Percentiles rank a stretch among this genome's conserved stretches.
These are phyloP conservation scores for Huntiella savannae DNA, from an alignment of 2,329 filamentous ascomycete genomes.

Conservation along the genomic window DNA sequence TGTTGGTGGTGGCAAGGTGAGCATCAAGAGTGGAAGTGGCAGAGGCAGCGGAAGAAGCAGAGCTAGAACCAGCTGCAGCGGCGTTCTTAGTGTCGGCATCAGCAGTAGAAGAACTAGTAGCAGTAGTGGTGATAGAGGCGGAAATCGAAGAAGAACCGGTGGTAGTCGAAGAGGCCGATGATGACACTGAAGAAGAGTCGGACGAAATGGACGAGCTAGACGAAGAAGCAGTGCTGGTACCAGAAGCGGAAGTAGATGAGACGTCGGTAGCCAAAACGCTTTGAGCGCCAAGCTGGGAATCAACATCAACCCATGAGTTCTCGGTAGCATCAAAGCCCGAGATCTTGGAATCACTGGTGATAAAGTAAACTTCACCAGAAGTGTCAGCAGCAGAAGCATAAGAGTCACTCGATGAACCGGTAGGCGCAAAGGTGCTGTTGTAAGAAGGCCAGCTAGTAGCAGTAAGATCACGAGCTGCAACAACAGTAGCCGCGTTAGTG, in stretches of 20 bases:
- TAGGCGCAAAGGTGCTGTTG: slow-evolving; percentile 55
- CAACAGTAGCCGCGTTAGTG: slow-evolving; percentile 23
- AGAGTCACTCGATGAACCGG: slow-evolving; percentile 35
- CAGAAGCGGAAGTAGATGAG: slow-evolving; percentile 17
- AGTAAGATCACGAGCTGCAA: slow-evolving; percentile 22
- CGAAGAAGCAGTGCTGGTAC: slow-evolving; percentile 15
- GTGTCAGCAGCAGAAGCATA: slow-evolving; percentile 53
- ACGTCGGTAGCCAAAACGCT: slow-evolving; percentile 19
- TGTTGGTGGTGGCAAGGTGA: slow-evolving; percentile 3
- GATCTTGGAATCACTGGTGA: slow-evolving; percentile 52
- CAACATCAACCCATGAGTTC: slow-evolving; percentile 64
- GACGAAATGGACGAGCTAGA: slow-evolving; percentile 17
- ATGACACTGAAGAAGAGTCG: slow-evolving; percentile 13
- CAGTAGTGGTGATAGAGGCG: slow-evolving; percentile 15
- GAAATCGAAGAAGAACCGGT: slow-evolving; percentile 13
- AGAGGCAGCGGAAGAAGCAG: slow-evolving; percentile 16
- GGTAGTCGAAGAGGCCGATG: slow-evolving; percentile 13
- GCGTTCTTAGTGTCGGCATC: slow-evolving; percentile 14
- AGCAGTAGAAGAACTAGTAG: slow-evolving; percentile 16
- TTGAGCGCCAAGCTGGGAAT: slow-evolving; percentile 36
- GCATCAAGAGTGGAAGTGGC: slow-evolving; percentile 11
- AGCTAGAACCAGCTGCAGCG: slow-evolving; percentile 15
- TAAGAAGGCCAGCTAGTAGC: slow-evolving; percentile 56
- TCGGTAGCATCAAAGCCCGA: slow-evolving; percentile 56
- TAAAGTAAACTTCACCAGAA: slow-evolving; percentile 52